Conservation (phyloP, 306 rosid genomes). For the Castanospermum australe region DNA sequence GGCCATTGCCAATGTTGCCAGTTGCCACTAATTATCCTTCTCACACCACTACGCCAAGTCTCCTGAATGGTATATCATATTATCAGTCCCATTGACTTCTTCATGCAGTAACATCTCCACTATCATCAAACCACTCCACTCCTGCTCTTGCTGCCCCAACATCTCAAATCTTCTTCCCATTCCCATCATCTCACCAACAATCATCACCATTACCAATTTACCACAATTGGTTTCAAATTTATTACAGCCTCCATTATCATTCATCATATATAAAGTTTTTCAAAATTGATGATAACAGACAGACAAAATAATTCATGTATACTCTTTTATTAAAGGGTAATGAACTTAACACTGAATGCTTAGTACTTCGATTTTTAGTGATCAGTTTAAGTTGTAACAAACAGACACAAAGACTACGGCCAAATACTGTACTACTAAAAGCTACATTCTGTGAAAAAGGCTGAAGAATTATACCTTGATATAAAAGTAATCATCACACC, state of each 20-base stretch:
- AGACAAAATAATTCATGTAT: not conserved
- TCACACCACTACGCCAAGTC: not conserved
- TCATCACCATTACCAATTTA: not conserved
- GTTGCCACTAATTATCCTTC: not conserved
- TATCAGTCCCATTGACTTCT: conserved; percentile 3
- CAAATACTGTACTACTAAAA: conserved; percentile 9
- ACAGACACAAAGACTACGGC: not conserved
- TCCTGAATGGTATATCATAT: not conserved
- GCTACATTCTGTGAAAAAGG: conserved; percentile 7
- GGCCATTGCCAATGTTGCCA: not conserved
- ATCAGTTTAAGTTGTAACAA: not conserved
- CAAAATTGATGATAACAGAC: not conserved
- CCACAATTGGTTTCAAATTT: not conserved
- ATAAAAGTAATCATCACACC: conserved; percentile 98
- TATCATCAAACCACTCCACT: not conserved
- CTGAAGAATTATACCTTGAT: conserved; percentile 66
- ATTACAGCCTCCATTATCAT: not conserved
- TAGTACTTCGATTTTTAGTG: not conserved
- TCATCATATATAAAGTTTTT: not conserved
- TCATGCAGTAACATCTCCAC: not conserved
- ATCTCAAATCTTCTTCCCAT: not conserved
- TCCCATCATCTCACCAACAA: not conserved
- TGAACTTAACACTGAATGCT: conserved; percentile 4
- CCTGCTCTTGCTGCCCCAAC: conserved; percentile 14
- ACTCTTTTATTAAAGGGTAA: conserved; percentile 5